Evolutionary conservation across 768 basidiomycete genomes (phyloP), one percentile per base, ranked within the genome.

Genomic region (Termitomyces sp.): DNA sequence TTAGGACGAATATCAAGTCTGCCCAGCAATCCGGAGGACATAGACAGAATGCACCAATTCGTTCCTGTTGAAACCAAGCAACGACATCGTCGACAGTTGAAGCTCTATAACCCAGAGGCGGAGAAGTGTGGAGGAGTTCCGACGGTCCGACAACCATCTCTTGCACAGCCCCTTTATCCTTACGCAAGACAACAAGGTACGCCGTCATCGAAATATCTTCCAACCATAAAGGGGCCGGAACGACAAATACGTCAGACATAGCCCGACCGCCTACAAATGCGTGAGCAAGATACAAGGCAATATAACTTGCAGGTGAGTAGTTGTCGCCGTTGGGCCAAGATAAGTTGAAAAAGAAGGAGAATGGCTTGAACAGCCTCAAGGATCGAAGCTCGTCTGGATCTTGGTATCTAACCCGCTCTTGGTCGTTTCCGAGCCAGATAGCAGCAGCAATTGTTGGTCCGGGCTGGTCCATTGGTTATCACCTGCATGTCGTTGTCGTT

Each of bases 381-480:
- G 43, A 54, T 25, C 44, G 44, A 35, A 37, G 11, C 5, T 53
- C n/a, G 12, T 50, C 27, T 11, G 27, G 45, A 46, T 17, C 16
- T 19, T 46, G 16, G 25, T 45, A 27, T 8, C 0, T 5, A 23
- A 34, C 12, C 35, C 19, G 19, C 14, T 52, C 21, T 17, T 43
- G 3, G 28, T 53, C 30, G 10, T 53, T 34, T n/a, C 28, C 42
- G 7, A 54, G 32, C 53, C 53, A 54, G 23, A 54, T 54, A 16
- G 53, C 43, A 32, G 53, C 53, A 9, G 53, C 53, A 5, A 54
- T 54, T n/a, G 53, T 54, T 17, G 43, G 53, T 14, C 12, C 53
- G n/a, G 53, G 53, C 23, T 54, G 53, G 27, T 54, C 53, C 53
- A 54, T 44, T 2, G 53, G 12, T 34, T n/a, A 54, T 54, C 2